Conservation (phyloP, 2,329 filamentous ascomycete genomes). For the Monosporascus sp. region DNA sequence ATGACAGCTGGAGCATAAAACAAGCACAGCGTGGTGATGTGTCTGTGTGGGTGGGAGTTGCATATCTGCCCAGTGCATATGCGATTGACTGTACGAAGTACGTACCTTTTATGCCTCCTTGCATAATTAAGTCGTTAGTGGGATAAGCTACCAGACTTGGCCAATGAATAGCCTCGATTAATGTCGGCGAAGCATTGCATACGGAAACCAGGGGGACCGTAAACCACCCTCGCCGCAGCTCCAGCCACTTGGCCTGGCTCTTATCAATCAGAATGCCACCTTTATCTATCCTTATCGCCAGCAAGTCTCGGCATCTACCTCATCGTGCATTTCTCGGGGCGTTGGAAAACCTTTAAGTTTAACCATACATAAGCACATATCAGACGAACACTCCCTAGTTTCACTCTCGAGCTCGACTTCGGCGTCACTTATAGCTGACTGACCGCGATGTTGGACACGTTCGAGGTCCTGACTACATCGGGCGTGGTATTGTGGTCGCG, state of each 20-base stretch:
- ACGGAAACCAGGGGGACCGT: too few relatives aligned
- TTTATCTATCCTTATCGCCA: slow-evolving; percentile 2
- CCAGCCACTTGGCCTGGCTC: not conserved
- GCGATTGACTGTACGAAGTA: not conserved
- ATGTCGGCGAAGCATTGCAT: not conserved
- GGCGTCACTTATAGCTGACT: not conserved
- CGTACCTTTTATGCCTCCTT: not conserved
- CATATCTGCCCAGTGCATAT: too few relatives aligned
- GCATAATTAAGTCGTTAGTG: not conserved
- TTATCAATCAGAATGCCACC: slow-evolving; percentile 3
- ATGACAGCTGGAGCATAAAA: not conserved
- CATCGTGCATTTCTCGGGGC: slow-evolving; percentile 9
- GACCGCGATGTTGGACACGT: slow-evolving; percentile 77
- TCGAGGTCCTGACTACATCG: slow-evolving; percentile 93
- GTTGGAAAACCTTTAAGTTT: too few relatives aligned
- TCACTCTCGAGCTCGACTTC: not conserved
- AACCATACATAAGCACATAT: too few relatives aligned
- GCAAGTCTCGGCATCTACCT: slow-evolving; percentile 1
- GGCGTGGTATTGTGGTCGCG: slow-evolving; percentile 96
- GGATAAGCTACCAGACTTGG: not conserved
- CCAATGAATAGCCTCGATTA: not conserved
- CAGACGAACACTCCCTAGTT: too few relatives aligned
- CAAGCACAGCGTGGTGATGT: not conserved
- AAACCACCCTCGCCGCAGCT: too few relatives aligned
- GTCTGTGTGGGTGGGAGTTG: not conserved